Conservation (phyloP, 768 basidiomycete species). For the Tricholoma bakamatsutake region DNA sequence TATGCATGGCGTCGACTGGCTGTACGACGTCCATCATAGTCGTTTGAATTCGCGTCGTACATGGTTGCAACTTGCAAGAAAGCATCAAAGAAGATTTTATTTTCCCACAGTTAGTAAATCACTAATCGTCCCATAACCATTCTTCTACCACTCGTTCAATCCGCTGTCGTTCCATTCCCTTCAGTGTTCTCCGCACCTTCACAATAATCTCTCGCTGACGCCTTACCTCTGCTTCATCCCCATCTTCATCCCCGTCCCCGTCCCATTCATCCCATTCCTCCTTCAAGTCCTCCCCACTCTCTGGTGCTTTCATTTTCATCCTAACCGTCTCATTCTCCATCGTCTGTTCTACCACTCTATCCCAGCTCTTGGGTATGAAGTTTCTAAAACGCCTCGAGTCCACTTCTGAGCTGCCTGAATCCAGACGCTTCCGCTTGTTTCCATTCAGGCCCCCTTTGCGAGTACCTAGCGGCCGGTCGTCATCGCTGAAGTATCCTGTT, state of each 20-base stretch:
- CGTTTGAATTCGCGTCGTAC: slow-evolving; percentile 22
- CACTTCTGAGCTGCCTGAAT: slow-evolving; percentile 16
- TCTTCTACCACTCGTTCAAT: slow-evolving; percentile 64
- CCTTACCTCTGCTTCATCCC: slow-evolving; percentile 34
- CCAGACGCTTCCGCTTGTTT: slow-evolving; percentile 36
- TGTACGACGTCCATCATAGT: slow-evolving; percentile 11
- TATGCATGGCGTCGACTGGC: slow-evolving; percentile 10
- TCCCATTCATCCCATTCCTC: slow-evolving; percentile 36
- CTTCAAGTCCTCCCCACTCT: slow-evolving; percentile 36
- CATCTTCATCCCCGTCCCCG: slow-evolving; percentile 26
- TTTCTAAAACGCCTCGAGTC: slow-evolving; percentile 43
- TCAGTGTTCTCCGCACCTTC: slow-evolving; percentile 49
- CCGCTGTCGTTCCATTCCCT: slow-evolving; percentile 64
- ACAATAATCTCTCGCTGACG: slow-evolving; percentile 44
- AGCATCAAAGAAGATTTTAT: not conserved
- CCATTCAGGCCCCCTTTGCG: slow-evolving; percentile 20
- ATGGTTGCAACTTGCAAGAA: slow-evolving; percentile 12
- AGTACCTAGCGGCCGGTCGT: slow-evolving; percentile 39
- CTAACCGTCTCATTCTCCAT: slow-evolving; percentile 34
- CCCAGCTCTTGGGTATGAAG: slow-evolving; percentile 68
- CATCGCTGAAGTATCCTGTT: slow-evolving; percentile 59
- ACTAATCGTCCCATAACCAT: slow-evolving; percentile 47
- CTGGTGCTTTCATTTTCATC: slow-evolving; percentile 33
- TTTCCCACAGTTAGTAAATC: not conserved
- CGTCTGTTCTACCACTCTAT: slow-evolving; percentile 37